Conservation (phyloP, 2,329 filamentous ascomycete species). For the Didymella pomorum region DNA sequence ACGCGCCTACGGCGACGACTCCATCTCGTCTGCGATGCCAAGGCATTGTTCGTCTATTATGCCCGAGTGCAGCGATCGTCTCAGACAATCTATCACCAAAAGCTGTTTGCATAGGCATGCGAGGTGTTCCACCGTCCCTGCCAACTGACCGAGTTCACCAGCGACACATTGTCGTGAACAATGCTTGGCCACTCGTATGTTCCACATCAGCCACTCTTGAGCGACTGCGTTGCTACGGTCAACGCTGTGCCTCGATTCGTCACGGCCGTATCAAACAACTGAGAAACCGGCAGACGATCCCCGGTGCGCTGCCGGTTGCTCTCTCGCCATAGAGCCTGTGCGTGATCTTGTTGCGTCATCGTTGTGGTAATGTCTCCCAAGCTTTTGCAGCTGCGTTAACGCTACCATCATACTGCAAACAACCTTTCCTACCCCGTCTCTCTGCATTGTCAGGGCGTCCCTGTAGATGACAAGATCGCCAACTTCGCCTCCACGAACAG, state of each 20-base stretch:
- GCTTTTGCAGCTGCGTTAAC: constrained; percentile 39
- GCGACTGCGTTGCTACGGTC: not conserved
- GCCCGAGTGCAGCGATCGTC: not conserved
- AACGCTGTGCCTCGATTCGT: not conserved
- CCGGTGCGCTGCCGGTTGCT: constrained; percentile 18
- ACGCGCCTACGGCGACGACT: not conserved
- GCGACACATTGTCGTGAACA: not conserved
- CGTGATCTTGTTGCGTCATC: constrained; percentile 15
- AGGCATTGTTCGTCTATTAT: not conserved
- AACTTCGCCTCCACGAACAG: constrained; percentile 38
- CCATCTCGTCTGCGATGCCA: constrained; percentile 12
- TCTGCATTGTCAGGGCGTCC: constrained; percentile 33
- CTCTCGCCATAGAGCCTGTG: constrained; percentile 23
- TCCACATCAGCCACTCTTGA: not conserved
- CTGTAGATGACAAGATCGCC: constrained; percentile 40
- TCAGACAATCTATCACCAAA: not conserved
- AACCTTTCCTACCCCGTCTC: constrained; percentile 38
- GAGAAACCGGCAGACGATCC: constrained; percentile 25
- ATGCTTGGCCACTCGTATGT: not conserved
- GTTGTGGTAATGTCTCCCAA: constrained; percentile 39
- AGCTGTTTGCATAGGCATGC: constrained; percentile 4
- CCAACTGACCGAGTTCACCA: not conserved
- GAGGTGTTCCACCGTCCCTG: not conserved
- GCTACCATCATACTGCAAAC: constrained; percentile 41
- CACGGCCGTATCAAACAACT: constrained; percentile 7